These are phyloP conservation scores for Primulina eburnea DNA, from an alignment of 257 asterid species.

Conservation along the genomic window DNA sequence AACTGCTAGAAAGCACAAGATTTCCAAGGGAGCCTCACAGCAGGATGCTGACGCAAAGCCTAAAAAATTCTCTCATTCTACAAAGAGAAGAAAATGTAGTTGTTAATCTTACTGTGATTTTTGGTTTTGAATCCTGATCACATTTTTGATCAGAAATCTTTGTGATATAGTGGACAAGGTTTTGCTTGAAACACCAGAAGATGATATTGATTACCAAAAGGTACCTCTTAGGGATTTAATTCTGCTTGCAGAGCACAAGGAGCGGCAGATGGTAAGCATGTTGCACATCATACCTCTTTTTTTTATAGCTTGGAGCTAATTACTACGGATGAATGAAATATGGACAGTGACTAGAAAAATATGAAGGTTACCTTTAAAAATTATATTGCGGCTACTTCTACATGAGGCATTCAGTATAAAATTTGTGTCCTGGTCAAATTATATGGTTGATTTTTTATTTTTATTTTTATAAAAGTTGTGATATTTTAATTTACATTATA, in stretches of 20 bases:
- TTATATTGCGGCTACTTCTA: neutral
- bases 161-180: constrained; percentile 58
- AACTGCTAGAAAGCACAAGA: constrained; percentile 53
- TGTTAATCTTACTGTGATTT: constrained; percentile 16
- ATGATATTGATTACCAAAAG: constrained; percentile 56
- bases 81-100: constrained; percentile 67
- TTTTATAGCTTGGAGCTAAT: neutral
- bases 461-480: constrained; percentile 16
- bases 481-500: constrained; percentile 25
- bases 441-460: neutral
- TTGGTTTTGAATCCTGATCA: constrained; percentile 13
- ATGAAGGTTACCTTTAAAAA: constrained; percentile 7
- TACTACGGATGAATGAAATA: constrained; percentile 11
- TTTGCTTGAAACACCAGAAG: constrained; percentile 74
- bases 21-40: constrained; percentile 44
- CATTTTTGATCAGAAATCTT: constrained; percentile 22
- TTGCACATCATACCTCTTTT: constrained; percentile 15
- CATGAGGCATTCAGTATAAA: neutral
- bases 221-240: constrained; percentile 75
- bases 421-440: neutral
- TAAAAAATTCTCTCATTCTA: constrained; percentile 75
- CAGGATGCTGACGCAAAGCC: constrained; percentile 44
- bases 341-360: neutral
- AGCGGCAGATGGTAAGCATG: constrained; percentile 47
- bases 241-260: constrained; percentile 77